Evolutionary conservation across 169 alveolate genomes (phyloP).

Genomic region (Sarcocystis neurona): DNA sequence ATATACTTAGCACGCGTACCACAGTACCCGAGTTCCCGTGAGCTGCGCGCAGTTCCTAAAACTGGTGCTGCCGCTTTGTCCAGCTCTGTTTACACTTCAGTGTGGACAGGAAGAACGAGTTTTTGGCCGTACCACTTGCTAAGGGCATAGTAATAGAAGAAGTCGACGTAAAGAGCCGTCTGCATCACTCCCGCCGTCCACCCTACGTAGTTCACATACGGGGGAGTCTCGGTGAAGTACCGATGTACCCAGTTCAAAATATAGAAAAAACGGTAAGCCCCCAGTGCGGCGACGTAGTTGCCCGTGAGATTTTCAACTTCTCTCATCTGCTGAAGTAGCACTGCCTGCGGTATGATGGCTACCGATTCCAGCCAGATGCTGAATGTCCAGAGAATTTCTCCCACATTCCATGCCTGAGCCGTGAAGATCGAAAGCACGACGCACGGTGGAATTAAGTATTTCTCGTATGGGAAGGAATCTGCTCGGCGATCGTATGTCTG

Average conservation of each 20-base stretch:
- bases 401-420: slow-evolving; percentile 64
- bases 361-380: slow-evolving; percentile 96
- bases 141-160: slow-evolving; percentile 92
- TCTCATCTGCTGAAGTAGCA: slow-evolving; percentile 90
- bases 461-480: slow-evolving; percentile 91
- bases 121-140: slow-evolving; percentile 65
- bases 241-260: slow-evolving; percentile 93
- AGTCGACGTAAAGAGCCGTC: slow-evolving; percentile 92
- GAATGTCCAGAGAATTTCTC: slow-evolving; percentile 89
- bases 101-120: slow-evolving; percentile 61
- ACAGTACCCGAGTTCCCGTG: too few relatives aligned
- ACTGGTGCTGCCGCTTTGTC: not conserved
- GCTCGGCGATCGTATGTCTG: slow-evolving; percentile 92
- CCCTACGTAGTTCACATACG: slow-evolving; percentile 83
- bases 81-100: slow-evolving; percentile 34
- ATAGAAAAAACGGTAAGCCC: slow-evolving; percentile 92
- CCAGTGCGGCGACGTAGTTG: slow-evolving; percentile 92
- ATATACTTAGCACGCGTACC: too few relatives aligned
- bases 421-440: slow-evolving; percentile 77
- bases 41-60: too few relatives aligned
- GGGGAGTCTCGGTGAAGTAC: slow-evolving; percentile 78
- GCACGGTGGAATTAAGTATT: slow-evolving; percentile 86
- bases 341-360: slow-evolving; percentile 95
- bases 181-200: slow-evolving; percentile 93
- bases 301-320: slow-evolving; percentile 95